These are phyloP conservation scores for Hymenoscyphus scutula DNA, from an alignment of 2,329 filamentous ascomycete species.

Conservation along the genomic window DNA sequence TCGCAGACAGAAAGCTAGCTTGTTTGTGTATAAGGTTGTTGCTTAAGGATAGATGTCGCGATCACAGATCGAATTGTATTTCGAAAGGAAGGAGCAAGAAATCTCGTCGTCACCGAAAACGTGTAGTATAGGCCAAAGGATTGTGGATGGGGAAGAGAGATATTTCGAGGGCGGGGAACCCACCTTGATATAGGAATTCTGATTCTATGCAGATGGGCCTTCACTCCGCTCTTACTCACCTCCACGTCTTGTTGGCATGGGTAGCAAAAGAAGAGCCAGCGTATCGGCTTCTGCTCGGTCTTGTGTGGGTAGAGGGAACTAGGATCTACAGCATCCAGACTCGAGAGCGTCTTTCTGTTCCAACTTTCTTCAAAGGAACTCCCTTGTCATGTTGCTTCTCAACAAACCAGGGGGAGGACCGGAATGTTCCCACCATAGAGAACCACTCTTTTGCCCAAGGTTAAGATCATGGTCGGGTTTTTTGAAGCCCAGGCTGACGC, in stretches of 20 bases:
- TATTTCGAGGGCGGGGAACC: neutral
- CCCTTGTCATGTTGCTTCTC: neutral
- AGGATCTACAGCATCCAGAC: constrained; percentile 8
- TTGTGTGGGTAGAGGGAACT: neutral
- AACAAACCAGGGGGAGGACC: neutral
- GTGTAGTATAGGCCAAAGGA: constrained; percentile 21
- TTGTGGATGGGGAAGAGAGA: constrained; percentile 18
- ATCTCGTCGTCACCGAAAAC: constrained; percentile 19
- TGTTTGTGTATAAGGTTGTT: constrained; percentile 18
- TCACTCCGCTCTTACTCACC: neutral
- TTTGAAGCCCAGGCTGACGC: constrained; percentile 5
- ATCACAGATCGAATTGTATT: constrained; percentile 30
- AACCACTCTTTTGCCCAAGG: constrained; percentile 1
- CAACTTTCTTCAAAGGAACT: neutral
- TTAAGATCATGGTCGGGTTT: constrained; percentile 6
- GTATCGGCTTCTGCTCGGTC: constrained; percentile 7
- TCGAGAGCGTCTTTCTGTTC: neutral
- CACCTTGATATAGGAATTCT: constrained; percentile 13
- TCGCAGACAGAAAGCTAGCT: constrained; percentile 24
- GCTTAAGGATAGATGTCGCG: constrained; percentile 27
- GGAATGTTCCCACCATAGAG: constrained; percentile 6
- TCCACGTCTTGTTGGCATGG: neutral
- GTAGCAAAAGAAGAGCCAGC: neutral
- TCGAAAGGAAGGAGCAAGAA: constrained; percentile 26
- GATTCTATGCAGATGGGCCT: constrained; percentile 1